These are phyloP conservation scores for Zasmidium citrigriseum DNA, from an alignment of 2,329 filamentous ascomycete genomes.

Conservation along the genomic window DNA sequence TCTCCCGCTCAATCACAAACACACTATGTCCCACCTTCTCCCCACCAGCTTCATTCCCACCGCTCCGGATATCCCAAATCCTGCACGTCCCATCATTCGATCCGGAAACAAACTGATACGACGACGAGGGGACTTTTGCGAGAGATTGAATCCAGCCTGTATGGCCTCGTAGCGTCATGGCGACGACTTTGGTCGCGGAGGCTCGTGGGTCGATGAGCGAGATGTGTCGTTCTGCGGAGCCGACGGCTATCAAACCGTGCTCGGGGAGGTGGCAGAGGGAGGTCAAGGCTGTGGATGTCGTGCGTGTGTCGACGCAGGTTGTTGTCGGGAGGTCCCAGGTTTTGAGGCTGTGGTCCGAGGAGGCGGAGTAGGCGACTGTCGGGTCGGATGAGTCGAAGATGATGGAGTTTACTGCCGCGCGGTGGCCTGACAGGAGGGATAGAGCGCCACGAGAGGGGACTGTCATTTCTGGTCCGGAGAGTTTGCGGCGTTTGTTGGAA, in stretches of 20 bases:
- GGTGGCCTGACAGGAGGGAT: slow-evolving; percentile 70
- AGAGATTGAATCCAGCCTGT: slow-evolving; percentile 69
- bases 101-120: slow-evolving; percentile 77
- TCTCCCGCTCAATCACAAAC: slow-evolving; percentile 78
- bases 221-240: slow-evolving; percentile 82
- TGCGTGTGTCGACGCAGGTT: slow-evolving; percentile 75
- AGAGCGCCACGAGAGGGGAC: slow-evolving; percentile 76
- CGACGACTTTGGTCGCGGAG: slow-evolving; percentile 72
- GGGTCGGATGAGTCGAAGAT: slow-evolving; percentile 83
- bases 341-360: slow-evolving; percentile 85
- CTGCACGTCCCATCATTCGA: slow-evolving; percentile 89
- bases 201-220: slow-evolving; percentile 89
- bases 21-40: slow-evolving; percentile 64
- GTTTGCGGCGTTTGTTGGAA: slow-evolving; percentile 76
- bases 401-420: slow-evolving; percentile 72
- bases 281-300: slow-evolving; percentile 80
- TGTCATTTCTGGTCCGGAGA: slow-evolving; percentile 46
- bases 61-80: slow-evolving; percentile 87
- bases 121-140: slow-evolving; percentile 63
- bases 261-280: slow-evolving; percentile 73
- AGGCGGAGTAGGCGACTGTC: slow-evolving; percentile 88
- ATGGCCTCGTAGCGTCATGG: slow-evolving; percentile 91
- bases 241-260: slow-evolving; percentile 66
- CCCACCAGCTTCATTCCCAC: slow-evolving; percentile 50
- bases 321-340: slow-evolving; percentile 89